Conservation (phyloP, 768 basidiomycete genomes). For the Amanita molliuscula region DNA sequence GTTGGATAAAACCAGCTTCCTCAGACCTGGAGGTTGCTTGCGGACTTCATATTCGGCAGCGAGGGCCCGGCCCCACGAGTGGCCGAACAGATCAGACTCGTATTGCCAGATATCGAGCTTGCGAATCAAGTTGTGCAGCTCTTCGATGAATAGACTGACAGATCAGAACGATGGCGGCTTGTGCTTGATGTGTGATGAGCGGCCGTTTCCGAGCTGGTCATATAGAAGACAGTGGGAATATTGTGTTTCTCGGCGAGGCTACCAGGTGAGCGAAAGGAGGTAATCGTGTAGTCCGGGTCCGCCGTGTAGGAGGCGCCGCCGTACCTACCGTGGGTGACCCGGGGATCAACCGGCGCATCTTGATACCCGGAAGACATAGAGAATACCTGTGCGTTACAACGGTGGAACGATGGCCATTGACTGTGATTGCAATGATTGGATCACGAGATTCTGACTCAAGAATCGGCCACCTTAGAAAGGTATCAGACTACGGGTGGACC, state of each 20-base stretch:
- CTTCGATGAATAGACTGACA: constrained; percentile 38
- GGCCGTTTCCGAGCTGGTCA: constrained; percentile 44
- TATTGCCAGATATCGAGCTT: constrained; percentile 28
- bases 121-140: constrained; percentile 38
- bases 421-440: too few relatives aligned
- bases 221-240: constrained; percentile 46
- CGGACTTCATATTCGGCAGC: constrained; percentile 25
- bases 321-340: too few relatives aligned
- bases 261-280: constrained; percentile 26
- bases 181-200: constrained; percentile 38
- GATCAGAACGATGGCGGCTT: constrained; percentile 39
- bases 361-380: too few relatives aligned
- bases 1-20: constrained; percentile 18
- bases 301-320: constrained; percentile 41
- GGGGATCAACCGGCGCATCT: too few relatives aligned
- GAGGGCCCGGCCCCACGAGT: constrained; percentile 47
- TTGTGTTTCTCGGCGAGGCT: constrained; percentile 22
- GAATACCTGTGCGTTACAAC: too few relatives aligned
- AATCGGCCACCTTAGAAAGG: too few relatives aligned
- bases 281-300: constrained; percentile 42
- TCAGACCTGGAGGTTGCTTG: constrained; percentile 25
- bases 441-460: too few relatives aligned
- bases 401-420: too few relatives aligned
- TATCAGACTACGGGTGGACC: too few relatives aligned
- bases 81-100: constrained; percentile 36